These are phyloP conservation scores for Hypoxylon trugodes DNA, from an alignment of 495 filamentous ascomycete genomes.

Conservation along the genomic window DNA sequence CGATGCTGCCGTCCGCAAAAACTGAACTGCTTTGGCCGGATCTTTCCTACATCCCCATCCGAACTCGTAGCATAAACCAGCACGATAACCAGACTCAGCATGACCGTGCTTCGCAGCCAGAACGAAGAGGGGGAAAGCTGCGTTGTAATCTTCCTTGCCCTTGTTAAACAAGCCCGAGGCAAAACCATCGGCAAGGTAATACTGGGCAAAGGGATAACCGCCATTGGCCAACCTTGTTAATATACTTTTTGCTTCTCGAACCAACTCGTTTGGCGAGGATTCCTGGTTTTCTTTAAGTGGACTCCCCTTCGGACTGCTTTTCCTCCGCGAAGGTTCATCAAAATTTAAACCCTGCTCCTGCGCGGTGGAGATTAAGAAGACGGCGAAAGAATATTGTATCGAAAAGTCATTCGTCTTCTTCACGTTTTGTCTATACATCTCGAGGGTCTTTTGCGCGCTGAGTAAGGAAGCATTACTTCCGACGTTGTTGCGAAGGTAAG, in stretches of 20 bases:
- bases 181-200: constrained; percentile 94
- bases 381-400: constrained; percentile 92
- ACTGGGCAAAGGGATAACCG: constrained; percentile 95
- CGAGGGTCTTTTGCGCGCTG: constrained; percentile 88
- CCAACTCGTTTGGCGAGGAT: constrained; percentile 68
- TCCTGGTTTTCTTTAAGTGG: constrained; percentile 55
- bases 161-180: constrained; percentile 95
- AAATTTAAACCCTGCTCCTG: constrained; percentile 66
- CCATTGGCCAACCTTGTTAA: constrained; percentile 84
- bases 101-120: constrained; percentile 97
- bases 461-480: constrained; percentile 89
- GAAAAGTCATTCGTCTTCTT: constrained; percentile 93
- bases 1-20: constrained; percentile 86
- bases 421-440: constrained; percentile 96
- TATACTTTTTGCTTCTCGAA: constrained; percentile 89
- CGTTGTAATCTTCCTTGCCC: constrained; percentile 86
- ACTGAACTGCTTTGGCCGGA: constrained; percentile 88
- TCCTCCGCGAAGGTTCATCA: constrained; percentile 50
- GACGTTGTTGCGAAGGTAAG: constrained; percentile 75
- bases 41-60: constrained; percentile 95
- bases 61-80: constrained; percentile 96
- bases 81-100: constrained; percentile 92
- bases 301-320: constrained; percentile 54
- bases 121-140: constrained; percentile 89
- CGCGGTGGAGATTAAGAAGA: constrained; percentile 89